Evolutionary conservation across 179 eudicot genomes (phyloP), one percentile per base, ranked within the genome.

Genomic region (Spergularia azorica): DNA sequence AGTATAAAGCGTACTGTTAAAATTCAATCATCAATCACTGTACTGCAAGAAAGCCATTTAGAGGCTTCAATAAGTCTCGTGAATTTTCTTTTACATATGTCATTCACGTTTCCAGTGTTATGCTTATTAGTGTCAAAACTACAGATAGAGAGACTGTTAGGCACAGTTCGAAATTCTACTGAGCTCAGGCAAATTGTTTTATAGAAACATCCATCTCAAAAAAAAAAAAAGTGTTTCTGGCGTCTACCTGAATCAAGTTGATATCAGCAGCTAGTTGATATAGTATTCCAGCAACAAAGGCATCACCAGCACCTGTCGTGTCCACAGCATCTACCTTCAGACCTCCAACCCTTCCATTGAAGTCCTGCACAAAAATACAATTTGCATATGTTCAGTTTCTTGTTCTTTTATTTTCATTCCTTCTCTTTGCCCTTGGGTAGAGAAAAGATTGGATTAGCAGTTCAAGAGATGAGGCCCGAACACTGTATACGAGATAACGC

Each of bases 251-350:
- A 72, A 95, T 75, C 85, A 91, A 75, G 71, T 83, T 84, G 63
- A 83, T 83, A 84, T 95, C 92, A 76, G 84, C 77, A 76, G 99
- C 94, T 48, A 95, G 76, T 79, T 91, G 93, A 63, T 90, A 82
- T 48, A 95, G 81, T 21, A 90, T 79, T 77, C 98, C 98, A 66
- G 98, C 98, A 38, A 91, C 99, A 86, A 94, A 93, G 75, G 98
- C 98, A 87, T 95, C 99, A 18, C 99, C 99, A 10, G 99, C 99
- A 73, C 99, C 99, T 1, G 99, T 95, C 4, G 98, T 87, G 80
- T 95, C 99, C 64, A 95, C 93, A 48, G 96, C 80, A 18, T 89
- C 88, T 73, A 91, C 99, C 69, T 86, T 91, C 77, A 95, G 13
- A 73, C 97, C 94, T 72, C 80, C 79, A 54, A 91, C 96, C 73